These are phyloP conservation scores for Psidium friedrichsthalianum DNA, from an alignment of 345 rosid species.

Conservation along the genomic window DNA sequence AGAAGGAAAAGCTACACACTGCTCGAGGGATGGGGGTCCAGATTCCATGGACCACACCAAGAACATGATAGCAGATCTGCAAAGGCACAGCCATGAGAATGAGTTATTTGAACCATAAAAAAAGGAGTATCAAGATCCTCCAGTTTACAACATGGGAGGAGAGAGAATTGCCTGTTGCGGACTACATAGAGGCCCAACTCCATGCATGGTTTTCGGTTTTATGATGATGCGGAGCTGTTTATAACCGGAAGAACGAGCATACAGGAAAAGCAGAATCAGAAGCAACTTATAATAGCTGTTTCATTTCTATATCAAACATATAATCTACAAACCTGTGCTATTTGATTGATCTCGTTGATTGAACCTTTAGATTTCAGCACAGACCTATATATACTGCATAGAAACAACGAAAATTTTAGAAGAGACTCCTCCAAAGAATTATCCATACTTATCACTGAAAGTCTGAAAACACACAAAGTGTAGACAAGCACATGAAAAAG, in stretches of 20 bases:
- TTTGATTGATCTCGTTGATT: constrained; percentile 79
- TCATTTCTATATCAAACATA: constrained; percentile 3
- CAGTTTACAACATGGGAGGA: neutral
- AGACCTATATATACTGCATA: constrained; percentile 70
- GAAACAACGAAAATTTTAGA: constrained; percentile 3
- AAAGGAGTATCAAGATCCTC: neutral
- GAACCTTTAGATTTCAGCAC: constrained; percentile 79
- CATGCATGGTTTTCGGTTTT: constrained; percentile 69
- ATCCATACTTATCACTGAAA: neutral
- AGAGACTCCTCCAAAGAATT: neutral
- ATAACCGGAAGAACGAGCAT: constrained; percentile 7
- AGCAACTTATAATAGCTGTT: neutral
- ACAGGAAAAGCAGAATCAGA: neutral
- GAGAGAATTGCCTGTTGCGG: constrained; percentile 68
- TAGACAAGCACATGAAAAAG: neutral
- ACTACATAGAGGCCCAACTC: constrained; percentile 72
- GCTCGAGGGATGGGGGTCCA: constrained; percentile 97
- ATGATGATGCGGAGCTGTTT: constrained; percentile 84
- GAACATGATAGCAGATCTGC: constrained; percentile 98
- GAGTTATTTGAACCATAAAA: neutral
- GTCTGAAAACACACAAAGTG: neutral
- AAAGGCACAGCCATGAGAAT: constrained; percentile 10
- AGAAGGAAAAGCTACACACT: constrained; percentile 27
- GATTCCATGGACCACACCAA: constrained; percentile 91
- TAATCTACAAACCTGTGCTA: constrained; percentile 73